phyloP scores from a whole-genome alignment of 345 rosid species.

The Physaria fendleri region DNA sequence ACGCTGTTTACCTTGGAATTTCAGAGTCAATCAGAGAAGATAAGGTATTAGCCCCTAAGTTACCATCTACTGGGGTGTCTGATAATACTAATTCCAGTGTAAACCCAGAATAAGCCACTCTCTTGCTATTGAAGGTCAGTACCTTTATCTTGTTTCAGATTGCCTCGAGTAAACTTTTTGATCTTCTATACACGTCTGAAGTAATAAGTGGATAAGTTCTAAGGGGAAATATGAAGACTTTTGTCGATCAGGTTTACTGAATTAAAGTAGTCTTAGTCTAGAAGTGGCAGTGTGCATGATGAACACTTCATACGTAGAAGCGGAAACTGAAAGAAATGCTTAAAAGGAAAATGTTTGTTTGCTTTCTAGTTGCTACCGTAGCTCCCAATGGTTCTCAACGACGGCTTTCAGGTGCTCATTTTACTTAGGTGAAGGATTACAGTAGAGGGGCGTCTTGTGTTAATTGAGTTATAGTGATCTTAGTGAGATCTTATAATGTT shows the following conservation, averaged over 20 bases:
- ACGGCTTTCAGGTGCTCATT: constrained; percentile 62
- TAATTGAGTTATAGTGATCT: constrained; percentile 3
- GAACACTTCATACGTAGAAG: constrained; percentile 23
- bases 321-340: constrained; percentile 21
- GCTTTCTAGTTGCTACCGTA: constrained; percentile 73
- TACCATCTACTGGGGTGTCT: constrained; percentile 44
- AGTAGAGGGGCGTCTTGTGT: neutral
- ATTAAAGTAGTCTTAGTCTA: neutral
- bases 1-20: constrained; percentile 29
- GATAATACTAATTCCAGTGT: constrained; percentile 40
- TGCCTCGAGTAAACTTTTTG: neutral
- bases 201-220: neutral
- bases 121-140: constrained; percentile 69
- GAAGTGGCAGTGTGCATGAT: constrained; percentile 5
- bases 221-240: neutral
- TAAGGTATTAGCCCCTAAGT: constrained; percentile 40
- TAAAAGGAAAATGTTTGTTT: constrained; percentile 24
- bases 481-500: constrained; percentile 17
- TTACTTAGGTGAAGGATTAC: neutral
- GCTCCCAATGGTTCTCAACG: constrained; percentile 95
- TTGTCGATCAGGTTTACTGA: neutral
- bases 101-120: constrained; percentile 45
- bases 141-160: constrained; percentile 10
- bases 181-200: neutral
- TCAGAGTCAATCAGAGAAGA: constrained; percentile 36